Base-by-base conservation (phyloP, 2,329 filamentous ascomycete species). In the Ceratocystis diversiconidia region DNA sequence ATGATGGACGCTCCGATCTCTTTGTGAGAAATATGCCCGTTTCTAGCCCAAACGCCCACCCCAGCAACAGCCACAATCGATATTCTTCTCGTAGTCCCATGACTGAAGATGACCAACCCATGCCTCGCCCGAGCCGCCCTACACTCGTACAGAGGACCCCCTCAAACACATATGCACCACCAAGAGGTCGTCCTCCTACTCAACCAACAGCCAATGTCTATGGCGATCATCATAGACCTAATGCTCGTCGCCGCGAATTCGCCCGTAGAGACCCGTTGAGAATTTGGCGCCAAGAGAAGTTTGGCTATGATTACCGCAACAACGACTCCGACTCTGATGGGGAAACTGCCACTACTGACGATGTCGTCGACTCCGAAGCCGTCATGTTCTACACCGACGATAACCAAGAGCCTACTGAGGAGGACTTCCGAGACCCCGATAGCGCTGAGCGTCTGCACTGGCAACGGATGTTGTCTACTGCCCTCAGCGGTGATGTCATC, bases 401-500 rank as follows among this genome's bases (percentile, higher is more conserved):
- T 71, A 88, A 94, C 70, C 83, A 90, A 69, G 89, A 94, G 71
- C 92, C 92, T 0, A 94, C 90, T 2, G 81, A 90, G 28, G 94
- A 97, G 72, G 94, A 99, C 74, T 76, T 97, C 63, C 88, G 89
- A 74, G 89, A 96, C 71, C 89, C 91, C 0, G 85, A 86, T 69
- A 96, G 92, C 72, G 83, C 92, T 68, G 94, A 97, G 75, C 82
- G 92, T 57, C 79, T 99, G 28, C 94, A 99, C 76, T 99, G 94
- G 94, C 92, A 99, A 76, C 90, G 90, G 2, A 99, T 99, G 94
- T 78, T 99, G 66, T 90, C 92, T 67, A 95, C 92, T 15, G 94
- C 99, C 3, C 78, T 99, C 70, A 96, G 92, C 0, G 94, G 94
- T 69, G 94, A 99, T 74, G 94, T 99, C 7, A 92, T 99, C 66